Base-by-base conservation (phyloP, 345 rosid genomes). In the Eucalyptus tenuipes region DNA sequence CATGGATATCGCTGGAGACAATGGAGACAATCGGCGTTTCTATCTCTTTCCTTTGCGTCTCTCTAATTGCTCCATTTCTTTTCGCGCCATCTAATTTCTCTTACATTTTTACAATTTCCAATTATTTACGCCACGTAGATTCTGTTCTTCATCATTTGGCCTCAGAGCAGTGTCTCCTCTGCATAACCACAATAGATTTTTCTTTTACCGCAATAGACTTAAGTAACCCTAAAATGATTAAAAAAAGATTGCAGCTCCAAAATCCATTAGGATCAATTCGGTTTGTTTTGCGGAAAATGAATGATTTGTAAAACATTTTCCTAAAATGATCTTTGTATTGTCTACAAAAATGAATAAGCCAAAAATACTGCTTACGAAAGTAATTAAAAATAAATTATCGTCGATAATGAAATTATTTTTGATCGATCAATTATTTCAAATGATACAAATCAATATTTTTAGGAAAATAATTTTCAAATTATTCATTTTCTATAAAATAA, bases 391-490 rank as follows among this genome's bases (percentile, higher is more conserved):
- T 27, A 61, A 27, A 61, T 12, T 61, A 10, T 27, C 8, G 0
- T 29, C 7, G 0, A 4, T 0, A 2, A 64, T 7, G 37, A 64
- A n/a, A 64, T 0, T 7, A n/a, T 14, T n/a, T 64, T 29, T n/a
- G 0, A n/a, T 4, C 0, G 1, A n/a, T 64, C 9, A 15, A n/a
- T 64, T 64, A 12, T n/a, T 64, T 13, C 17, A 14, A 64, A 16
- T 0, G 0, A 64, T 64, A 64, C 11, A n/a, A n/a, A 16, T 14
- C 0, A n/a, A 14, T 0, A n/a, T 64, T 13, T 15, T 64, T 64
- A 64, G 40, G 3, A 14, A 64, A 7, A 2, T 64, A 1, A n/a
- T 64, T 64, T n/a, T 15, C 0, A 14, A 64, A n/a, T 64, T 8
- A 7, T 64, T n/a, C 3, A 7, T 64, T 61, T 64, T 64, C 0